Evolutionary conservation across 441 rosid species (phyloP), one percentile per base, ranked within the genome.

Genomic region (Gossypium schwendimanii): DNA sequence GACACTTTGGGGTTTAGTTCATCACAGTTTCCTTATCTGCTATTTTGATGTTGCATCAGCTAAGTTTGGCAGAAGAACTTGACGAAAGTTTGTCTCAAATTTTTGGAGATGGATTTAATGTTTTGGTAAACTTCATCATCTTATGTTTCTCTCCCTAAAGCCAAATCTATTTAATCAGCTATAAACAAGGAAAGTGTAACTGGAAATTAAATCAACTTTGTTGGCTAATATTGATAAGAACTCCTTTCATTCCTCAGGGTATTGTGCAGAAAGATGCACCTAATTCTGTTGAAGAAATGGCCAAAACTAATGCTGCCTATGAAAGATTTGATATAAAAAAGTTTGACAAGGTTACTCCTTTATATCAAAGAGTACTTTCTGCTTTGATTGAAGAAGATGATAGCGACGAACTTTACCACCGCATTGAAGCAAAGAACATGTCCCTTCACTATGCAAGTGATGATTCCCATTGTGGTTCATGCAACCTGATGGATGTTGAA

Each of bases 331-430:
- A 85, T 65, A 76, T 78, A 70, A 89, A 82, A 73, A 83, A 84
- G 69, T 77, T 82, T 76, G 89, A 81, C 63, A 89, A 87, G 81
- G 84, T 74, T 72, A 83, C 86, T 78, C 91, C 98, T 54, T 75
- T 91, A 71, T 93, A 84, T 86, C 92, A 89, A 81, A 87, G 99
- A 82, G 88, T 93, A 66, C 92, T 96, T 72, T 91, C 98, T 73
- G 95, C 99, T 71, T 82, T 96, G 77, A 93, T 96, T 69, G 95
- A 90, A 78, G 98, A 96, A 85, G 99, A 96, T 76, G 99, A 93
- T 73, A 77, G 80, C 73, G 98, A 82, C 28, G 89, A 84, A 77
- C 69, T 80, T 72, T 79, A 69, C 78, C 86, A 82, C 54, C 81
- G 72, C 47, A 70, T 72, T 74, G 93, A 83, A 76, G 87, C 84